Conservation (phyloP, 1,139 yeast species). For the Yamadazyma membranifaciens region DNA sequence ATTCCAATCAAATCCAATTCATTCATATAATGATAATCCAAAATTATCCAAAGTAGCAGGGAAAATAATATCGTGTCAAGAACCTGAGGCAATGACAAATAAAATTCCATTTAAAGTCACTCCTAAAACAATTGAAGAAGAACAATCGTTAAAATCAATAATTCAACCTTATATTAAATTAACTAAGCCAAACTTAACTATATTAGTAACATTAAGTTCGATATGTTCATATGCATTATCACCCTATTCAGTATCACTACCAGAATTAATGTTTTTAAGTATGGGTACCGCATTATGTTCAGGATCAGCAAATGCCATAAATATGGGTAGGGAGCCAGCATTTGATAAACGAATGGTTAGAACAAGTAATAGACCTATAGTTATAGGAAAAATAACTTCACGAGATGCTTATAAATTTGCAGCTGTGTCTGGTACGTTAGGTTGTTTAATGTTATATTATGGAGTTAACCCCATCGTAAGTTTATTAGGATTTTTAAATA, state of each 20-base stretch:
- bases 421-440: slow-evolving; percentile 64
- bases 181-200: slow-evolving; percentile 85
- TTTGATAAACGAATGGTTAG: slow-evolving; percentile 87
- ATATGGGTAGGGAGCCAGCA: slow-evolving; percentile 94
- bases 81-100: slow-evolving; percentile 22
- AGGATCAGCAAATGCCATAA: slow-evolving; percentile 94
- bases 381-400: slow-evolving; percentile 75
- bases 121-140: slow-evolving; percentile 21
- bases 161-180: slow-evolving; percentile 68
- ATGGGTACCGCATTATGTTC: slow-evolving; percentile 86
- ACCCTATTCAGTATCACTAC: slow-evolving; percentile 72
- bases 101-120: slow-evolving; percentile 60
- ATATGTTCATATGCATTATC: slow-evolving; percentile 93
- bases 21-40: not conserved
- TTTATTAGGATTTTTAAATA: slow-evolving; percentile 69
- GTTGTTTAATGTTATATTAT: slow-evolving; percentile 62
- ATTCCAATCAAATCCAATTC: not conserved
- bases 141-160: slow-evolving; percentile 25
- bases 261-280: slow-evolving; percentile 69
- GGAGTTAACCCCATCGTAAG: slow-evolving; percentile 93
- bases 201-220: slow-evolving; percentile 84
- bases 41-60: slow-evolving; percentile 26
- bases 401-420: slow-evolving; percentile 81
- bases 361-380: slow-evolving; percentile 89
- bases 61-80: slow-evolving; percentile 41